Base-by-base conservation (phyloP, 768 basidiomycete genomes). In the Pleurotus citrinopileatus region DNA sequence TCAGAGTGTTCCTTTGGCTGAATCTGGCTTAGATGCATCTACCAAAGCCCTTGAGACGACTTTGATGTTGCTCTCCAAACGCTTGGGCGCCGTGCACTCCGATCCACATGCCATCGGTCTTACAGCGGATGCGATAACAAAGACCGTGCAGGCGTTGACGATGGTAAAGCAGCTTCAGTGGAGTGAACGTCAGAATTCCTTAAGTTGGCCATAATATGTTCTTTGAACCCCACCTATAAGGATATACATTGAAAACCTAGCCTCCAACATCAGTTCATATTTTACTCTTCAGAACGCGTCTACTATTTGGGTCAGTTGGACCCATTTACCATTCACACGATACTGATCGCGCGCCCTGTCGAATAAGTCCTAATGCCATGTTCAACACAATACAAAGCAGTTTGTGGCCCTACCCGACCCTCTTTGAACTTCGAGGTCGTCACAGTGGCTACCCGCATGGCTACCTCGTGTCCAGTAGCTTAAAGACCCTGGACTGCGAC, bases 41-140 rank as follows among this genome's bases (percentile, higher is more conserved):
- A 69, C 73, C 9, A 67, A 69, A 43, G 73, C 82, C 2, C 69
- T 91, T 40, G 80, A 86, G 63, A 57, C 66, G 25, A 74, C 82
- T 8, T 72, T 91, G 29, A 72, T 72, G 25, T 62, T 64, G 17
- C 70, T 90, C 26, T 80, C 86, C 2, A 63, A 74, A 25, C 78
- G 78, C 63, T 66, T 90, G 45, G 65, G 65, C 27, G 60, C 67
- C 7, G 58, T 58, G 34, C 53, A 73, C 17, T 38, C 73, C 50
- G 85, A 89, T 61, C 72, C 76, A 27, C 47, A 61, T 20, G 70
- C 77, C 3, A 78, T 91, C 45, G 78, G 75, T 36, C 67, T 70
- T 42, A 80, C 79, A 13, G 86, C 88, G n/a, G 87, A 89, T 57
- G 79, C 86, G 1, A 85, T 91, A 26, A 66, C 70, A 38, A 88